A percentile compares a stretch with the other conserved stretches of the same genome.
These are phyloP conservation scores for Lanmaoa rubissima DNA, from an alignment of 768 basidiomycete species.

Conservation along the genomic window DNA sequence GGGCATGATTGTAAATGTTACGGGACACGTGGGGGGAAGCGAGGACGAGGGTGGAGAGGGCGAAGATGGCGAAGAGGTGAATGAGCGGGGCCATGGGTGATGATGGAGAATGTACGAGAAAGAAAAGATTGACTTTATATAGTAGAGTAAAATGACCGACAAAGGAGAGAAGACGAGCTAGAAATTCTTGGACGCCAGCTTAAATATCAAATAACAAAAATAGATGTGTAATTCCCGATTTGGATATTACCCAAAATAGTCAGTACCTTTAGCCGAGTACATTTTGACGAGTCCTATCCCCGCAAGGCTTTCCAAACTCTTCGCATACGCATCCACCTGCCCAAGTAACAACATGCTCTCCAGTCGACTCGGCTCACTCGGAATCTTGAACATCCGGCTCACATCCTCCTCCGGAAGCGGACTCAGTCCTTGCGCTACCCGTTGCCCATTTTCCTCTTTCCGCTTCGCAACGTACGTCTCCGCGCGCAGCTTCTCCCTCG, in stretches of 20 bases:
- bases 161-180: not conserved
- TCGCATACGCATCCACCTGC: constrained; percentile 83
- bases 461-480: constrained; percentile 81
- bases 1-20: constrained; percentile 20
- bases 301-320: constrained; percentile 66
- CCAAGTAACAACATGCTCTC: constrained; percentile 85
- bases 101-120: constrained; percentile 1
- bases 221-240: not conserved
- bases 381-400: constrained; percentile 81
- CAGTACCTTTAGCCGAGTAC: constrained; percentile 61
- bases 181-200: not conserved
- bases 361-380: constrained; percentile 82
- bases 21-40: constrained; percentile 40
- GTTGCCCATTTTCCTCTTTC: constrained; percentile 80
- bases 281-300: constrained; percentile 74
- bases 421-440: constrained; percentile 78
- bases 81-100: constrained; percentile 35
- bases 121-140: constrained; percentile 21
- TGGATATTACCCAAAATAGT: not conserved
- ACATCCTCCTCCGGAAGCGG: constrained; percentile 89
- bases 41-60: constrained; percentile 37
- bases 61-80: constrained; percentile 43
- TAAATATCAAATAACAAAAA: not conserved
- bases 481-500: constrained; percentile 76
- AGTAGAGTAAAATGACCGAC: not conserved